These are phyloP conservation scores for Globisporangium echinulatum DNA, from an alignment of 352 stramenopile species.

Conservation along the genomic window DNA sequence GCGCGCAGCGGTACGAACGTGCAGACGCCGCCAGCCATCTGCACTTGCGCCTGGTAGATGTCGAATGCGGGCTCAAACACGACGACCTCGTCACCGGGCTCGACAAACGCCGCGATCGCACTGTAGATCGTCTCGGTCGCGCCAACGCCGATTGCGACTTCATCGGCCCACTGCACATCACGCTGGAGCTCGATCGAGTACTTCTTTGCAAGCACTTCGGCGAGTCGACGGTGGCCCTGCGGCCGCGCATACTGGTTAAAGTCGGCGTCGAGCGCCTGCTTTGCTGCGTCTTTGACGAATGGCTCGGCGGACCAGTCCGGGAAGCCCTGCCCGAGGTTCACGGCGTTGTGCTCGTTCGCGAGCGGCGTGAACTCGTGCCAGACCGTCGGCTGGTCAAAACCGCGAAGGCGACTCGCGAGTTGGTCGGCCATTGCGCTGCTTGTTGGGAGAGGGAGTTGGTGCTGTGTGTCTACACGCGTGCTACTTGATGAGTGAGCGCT, in stretches of 20 bases:
- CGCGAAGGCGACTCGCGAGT: constrained; percentile 50
- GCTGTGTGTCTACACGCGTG: too few relatives aligned
- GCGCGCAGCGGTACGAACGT: constrained; percentile 82
- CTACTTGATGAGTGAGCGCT: too few relatives aligned
- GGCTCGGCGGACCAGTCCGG: constrained; percentile 90
- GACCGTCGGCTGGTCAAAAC: constrained; percentile 76
- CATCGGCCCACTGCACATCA: constrained; percentile 83
- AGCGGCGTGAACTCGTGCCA: constrained; percentile 89
- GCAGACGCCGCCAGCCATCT: constrained; percentile 79
- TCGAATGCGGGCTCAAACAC: constrained; percentile 97
- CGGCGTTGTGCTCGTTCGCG: constrained; percentile 74
- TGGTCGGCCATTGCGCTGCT: constrained; percentile 41
- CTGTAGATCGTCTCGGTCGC: constrained; percentile 95
- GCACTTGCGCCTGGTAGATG: constrained; percentile 89
- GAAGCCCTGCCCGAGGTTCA: constrained; percentile 95
- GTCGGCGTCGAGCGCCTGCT: constrained; percentile 89
- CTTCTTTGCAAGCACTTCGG: constrained; percentile 81
- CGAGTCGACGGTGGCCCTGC: constrained; percentile 82
- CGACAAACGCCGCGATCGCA: constrained; percentile 88
- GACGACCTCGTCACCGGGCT: constrained; percentile 94
- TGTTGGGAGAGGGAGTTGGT: too few relatives aligned
- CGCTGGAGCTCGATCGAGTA: constrained; percentile 86
- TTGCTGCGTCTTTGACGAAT: constrained; percentile 93
- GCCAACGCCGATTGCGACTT: constrained; percentile 93
- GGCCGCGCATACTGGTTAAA: constrained; percentile 93